A percentile compares a stretch with the other conserved stretches of the same genome.
Evolutionary conservation across 768 basidiomycete species (phyloP).

Genomic region (Rhizopogon vinicolor): DNA sequence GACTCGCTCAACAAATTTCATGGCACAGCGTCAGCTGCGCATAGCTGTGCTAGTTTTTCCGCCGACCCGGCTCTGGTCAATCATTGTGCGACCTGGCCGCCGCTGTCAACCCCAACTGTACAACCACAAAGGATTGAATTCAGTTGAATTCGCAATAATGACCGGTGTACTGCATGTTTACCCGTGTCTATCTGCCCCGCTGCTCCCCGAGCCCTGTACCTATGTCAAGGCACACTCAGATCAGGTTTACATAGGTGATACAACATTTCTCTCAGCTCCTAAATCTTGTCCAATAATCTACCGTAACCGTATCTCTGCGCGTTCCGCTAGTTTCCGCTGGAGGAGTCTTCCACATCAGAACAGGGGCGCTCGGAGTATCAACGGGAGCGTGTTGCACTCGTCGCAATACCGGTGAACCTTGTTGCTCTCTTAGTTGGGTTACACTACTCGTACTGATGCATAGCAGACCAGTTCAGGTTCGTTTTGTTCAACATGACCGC

Average conservation of each 20-base stretch:
- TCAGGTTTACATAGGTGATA: too few species aligned
- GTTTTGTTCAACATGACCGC: neutral
- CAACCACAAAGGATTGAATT: too few species aligned
- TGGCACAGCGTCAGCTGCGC: neutral
- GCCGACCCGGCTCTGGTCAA: neutral
- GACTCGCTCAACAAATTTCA: neutral
- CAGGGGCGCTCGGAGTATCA: neutral
- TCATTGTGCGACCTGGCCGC: neutral
- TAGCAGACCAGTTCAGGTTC: neutral
- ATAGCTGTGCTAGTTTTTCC: neutral
- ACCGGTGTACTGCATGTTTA: too few species aligned
- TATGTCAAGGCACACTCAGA: too few species aligned
- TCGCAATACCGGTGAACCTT: neutral
- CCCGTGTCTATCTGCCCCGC: too few species aligned
- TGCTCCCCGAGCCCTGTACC: too few species aligned
- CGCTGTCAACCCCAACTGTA: too few species aligned
- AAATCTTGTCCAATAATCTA: too few species aligned
- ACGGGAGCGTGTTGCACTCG: neutral
- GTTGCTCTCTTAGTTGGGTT: neutral
- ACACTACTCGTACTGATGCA: neutral
- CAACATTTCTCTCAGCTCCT: too few species aligned
- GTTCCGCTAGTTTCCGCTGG: neutral
- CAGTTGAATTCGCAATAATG: too few species aligned
- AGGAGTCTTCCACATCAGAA: too few species aligned
- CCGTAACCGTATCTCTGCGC: too few species aligned